These are phyloP conservation scores for Mortierella sp. DNA, from an alignment of 371 early-diverging fungal species.

Conservation along the genomic window DNA sequence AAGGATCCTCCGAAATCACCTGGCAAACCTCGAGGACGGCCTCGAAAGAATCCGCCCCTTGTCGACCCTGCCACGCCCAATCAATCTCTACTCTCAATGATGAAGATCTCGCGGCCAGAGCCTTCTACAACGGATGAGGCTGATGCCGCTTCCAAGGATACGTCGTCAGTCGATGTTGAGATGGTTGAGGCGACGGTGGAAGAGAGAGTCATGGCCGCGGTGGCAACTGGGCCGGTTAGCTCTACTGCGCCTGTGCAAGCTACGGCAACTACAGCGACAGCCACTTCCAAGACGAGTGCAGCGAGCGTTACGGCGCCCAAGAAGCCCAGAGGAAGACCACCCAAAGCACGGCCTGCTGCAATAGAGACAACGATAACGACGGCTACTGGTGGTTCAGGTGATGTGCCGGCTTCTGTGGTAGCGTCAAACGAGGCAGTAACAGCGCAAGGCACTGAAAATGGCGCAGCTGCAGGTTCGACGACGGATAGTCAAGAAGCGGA, in stretches of 20 bases:
- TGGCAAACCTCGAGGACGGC: conserved; percentile 13
- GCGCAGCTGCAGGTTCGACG: background rate
- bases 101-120: background rate
- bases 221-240: background rate
- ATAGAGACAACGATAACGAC: background rate
- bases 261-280: background rate
- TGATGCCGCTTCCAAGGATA: background rate
- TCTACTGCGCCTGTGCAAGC: background rate
- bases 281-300: background rate
- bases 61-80: background rate
- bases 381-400: background rate
- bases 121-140: background rate
- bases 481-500: background rate
- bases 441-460: background rate
- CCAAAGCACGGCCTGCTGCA: background rate
- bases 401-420: background rate
- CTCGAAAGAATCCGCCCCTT: background rate
- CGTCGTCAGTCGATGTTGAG: background rate
- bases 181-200: background rate
- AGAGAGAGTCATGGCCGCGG: background rate
- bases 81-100: background rate
- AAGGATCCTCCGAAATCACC: background rate
- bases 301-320: background rate
- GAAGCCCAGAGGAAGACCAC: conserved; percentile 5
- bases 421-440: background rate